Conservation (phyloP, 352 stramenopile genomes). For the Thalassiosira ordinaria region DNA sequence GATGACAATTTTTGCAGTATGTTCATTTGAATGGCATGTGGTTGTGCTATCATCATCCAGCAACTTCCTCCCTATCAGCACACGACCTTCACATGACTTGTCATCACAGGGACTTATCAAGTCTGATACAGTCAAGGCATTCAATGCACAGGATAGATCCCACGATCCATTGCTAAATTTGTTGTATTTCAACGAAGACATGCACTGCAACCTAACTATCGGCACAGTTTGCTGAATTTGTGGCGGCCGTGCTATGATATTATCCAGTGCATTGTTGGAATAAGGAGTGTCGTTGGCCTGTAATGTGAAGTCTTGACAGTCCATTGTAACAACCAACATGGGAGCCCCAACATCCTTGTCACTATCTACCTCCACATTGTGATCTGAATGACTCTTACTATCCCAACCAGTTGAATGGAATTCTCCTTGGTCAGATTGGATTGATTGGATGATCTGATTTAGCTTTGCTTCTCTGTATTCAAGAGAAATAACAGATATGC, state of each 20-base stretch:
- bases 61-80: constrained; percentile 28
- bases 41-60: neutral
- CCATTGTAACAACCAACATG: constrained; percentile 54
- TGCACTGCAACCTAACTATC: constrained; percentile 61
- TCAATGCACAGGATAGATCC: constrained; percentile 40
- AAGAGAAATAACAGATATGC: constrained; percentile 21
- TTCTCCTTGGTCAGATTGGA: constrained; percentile 6
- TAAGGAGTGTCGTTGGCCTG: constrained; percentile 64
- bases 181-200: constrained; percentile 52
- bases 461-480: constrained; percentile 41
- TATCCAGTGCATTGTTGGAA: constrained; percentile 4
- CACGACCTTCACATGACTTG: constrained; percentile 3
- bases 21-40: neutral
- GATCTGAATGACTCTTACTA: neutral
- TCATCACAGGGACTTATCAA: constrained; percentile 33
- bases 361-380: neutral
- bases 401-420: neutral
- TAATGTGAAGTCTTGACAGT: constrained; percentile 62
- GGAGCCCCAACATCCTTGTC: constrained; percentile 5
- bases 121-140: constrained; percentile 32
- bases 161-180: constrained; percentile 68
- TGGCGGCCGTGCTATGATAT: neutral
- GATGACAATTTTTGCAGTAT: constrained; percentile 36
- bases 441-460: constrained; percentile 25
- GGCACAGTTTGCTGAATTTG: constrained; percentile 26